phyloP scores from a whole-genome alignment of 2,329 filamentous ascomycete species.

The Hypocrella siamensis region DNA sequence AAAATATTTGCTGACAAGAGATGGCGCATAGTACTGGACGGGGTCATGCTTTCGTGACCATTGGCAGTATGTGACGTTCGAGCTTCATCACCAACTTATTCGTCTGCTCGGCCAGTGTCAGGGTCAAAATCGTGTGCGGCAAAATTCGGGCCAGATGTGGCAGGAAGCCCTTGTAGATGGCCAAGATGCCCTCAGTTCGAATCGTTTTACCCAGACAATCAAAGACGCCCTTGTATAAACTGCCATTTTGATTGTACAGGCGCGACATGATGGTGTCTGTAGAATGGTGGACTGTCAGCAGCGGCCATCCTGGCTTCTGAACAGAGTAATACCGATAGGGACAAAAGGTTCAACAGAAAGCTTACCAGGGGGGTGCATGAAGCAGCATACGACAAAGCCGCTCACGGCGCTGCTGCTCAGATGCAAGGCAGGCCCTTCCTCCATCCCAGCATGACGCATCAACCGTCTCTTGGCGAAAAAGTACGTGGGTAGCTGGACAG shows the following conservation, averaged over 20 bases:
- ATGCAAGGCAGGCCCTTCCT: constrained; percentile 81
- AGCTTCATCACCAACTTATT: constrained; percentile 78
- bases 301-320: not conserved
- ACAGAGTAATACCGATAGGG: not conserved
- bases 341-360: not conserved
- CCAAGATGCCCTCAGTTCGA: constrained; percentile 76
- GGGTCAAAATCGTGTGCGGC: constrained; percentile 86
- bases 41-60: constrained; percentile 12
- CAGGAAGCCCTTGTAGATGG: constrained; percentile 95
- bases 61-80: constrained; percentile 43
- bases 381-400: constrained; percentile 89
- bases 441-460: constrained; percentile 68
- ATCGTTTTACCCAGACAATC: constrained; percentile 88
- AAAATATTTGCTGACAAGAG: too few species aligned
- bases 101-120: constrained; percentile 90
- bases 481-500: constrained; percentile 92
- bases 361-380: constrained; percentile 92
- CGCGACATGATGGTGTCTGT: constrained; percentile 93
- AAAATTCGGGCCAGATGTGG: constrained; percentile 88
- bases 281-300: not conserved
- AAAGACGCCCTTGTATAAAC: constrained; percentile 85
- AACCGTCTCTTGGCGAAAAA: constrained; percentile 90
- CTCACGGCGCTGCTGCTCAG: constrained; percentile 76
- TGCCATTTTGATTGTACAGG: constrained; percentile 97
- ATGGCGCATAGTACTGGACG: not conserved